A percentile compares a stretch with the other conserved stretches of the same genome.
phyloP scores from a whole-genome alignment of 768 basidiomycete species.

The Leucosporidium yakuticum region DNA sequence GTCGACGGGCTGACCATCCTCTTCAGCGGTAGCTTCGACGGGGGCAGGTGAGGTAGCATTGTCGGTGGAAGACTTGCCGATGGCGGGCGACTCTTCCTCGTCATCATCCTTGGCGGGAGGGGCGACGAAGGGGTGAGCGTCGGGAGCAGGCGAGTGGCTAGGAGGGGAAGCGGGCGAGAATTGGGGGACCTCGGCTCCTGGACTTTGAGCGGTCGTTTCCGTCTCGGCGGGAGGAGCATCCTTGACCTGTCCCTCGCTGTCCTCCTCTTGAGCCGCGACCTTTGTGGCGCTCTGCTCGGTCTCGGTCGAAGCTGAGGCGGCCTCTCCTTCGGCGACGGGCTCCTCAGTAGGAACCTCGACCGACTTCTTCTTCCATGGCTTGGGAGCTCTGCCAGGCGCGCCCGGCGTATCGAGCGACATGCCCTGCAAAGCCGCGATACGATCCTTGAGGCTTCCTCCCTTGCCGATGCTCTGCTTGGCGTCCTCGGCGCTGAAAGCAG shows the following conservation, averaged over 20 bases:
- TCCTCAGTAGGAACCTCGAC: background rate
- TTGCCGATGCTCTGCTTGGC: slow-evolving; percentile 78
- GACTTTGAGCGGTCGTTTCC: slow-evolving; percentile 2
- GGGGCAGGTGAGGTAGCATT: background rate
- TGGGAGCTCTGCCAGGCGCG: slow-evolving; percentile 55
- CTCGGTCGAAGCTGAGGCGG: background rate
- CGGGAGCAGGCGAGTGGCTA: too few relatives aligned
- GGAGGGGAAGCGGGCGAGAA: slow-evolving; percentile 17
- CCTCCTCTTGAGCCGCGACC: slow-evolving; percentile 10
- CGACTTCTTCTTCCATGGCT: slow-evolving; percentile 53
- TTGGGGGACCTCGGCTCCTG: slow-evolving; percentile 9
- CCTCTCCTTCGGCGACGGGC: background rate
- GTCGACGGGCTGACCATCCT: slow-evolving; percentile 35
- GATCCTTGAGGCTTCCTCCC: slow-evolving; percentile 72
- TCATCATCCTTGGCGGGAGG: background rate
- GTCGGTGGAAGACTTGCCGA: background rate
- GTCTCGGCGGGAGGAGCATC: slow-evolving; percentile 8
- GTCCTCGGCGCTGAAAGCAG: slow-evolving; percentile 55
- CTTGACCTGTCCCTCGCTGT: slow-evolving; percentile 6
- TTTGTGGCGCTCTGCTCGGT: background rate
- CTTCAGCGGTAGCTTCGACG: background rate
- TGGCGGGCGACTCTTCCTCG: background rate
- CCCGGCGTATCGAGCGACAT: slow-evolving; percentile 58
- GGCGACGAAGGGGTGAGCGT: too few relatives aligned
- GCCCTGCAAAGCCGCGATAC: slow-evolving; percentile 90